A percentile compares a stretch with the other conserved stretches of the same genome.
phyloP scores from a whole-genome alignment of 495 filamentous ascomycete genomes.

The Amorphotheca resinae region DNA sequence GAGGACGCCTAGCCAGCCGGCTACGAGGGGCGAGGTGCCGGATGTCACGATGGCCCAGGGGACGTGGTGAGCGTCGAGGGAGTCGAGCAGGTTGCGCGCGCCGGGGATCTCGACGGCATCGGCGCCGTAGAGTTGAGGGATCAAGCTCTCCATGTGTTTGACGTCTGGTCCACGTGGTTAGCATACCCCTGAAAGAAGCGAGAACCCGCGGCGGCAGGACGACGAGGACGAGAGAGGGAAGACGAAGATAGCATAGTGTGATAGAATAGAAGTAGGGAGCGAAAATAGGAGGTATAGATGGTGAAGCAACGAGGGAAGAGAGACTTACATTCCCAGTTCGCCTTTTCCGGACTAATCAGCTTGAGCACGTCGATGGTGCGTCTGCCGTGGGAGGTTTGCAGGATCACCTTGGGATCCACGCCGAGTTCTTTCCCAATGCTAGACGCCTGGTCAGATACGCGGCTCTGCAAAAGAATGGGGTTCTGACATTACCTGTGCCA shows the following conservation, averaged over 20 bases:
- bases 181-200: not conserved
- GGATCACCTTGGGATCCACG: conserved; percentile 67
- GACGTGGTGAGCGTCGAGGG: conserved; percentile 32
- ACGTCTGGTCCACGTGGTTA: conserved; percentile 44
- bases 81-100: conserved; percentile 29
- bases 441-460: not conserved
- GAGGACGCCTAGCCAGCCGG: conserved; percentile 75
- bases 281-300: too few species aligned
- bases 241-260: not conserved
- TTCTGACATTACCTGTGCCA: conserved; percentile 40
- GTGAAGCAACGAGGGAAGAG: not conserved
- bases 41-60: conserved; percentile 92
- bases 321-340: conserved; percentile 78
- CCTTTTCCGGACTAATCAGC: conserved; percentile 63
- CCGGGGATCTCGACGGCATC: conserved; percentile 58
- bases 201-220: too few species aligned
- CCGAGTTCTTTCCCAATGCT: conserved; percentile 76
- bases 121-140: conserved; percentile 61
- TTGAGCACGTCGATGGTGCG: conserved; percentile 70
- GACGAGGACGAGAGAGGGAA: too few species aligned
- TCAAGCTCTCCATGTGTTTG: conserved; percentile 58
- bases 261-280: not conserved
- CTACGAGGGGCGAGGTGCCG: conserved; percentile 67
- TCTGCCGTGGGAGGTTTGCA: conserved; percentile 81
- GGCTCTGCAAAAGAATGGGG: not conserved